Percentiles rank a stretch among this genome's conserved stretches.
Conservation (phyloP, 164 flowering plant genomes). For the Amborella trichopoda region DNA sequence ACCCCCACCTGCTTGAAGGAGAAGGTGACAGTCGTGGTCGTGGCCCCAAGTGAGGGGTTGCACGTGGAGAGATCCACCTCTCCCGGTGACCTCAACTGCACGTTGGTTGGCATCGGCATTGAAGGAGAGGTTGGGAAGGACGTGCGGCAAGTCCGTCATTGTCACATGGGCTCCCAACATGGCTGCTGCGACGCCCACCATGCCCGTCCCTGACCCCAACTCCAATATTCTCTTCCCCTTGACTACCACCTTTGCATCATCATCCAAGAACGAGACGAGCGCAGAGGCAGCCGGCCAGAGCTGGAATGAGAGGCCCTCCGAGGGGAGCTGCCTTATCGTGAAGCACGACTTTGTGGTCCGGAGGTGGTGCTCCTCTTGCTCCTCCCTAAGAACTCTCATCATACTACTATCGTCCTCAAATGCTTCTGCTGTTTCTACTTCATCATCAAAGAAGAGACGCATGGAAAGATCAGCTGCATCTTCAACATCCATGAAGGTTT, state of each 20-base stretch:
- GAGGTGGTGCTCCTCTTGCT: constrained; percentile 20
- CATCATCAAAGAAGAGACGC: no score
- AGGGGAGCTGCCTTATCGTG: constrained; percentile 55
- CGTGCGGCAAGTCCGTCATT: constrained; percentile 82
- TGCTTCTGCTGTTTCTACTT: no score
- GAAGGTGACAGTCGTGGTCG: constrained; percentile 16
- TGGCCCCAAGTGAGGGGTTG: constrained; percentile 71
- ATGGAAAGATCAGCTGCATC: no score
- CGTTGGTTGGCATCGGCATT: constrained; percentile 43
- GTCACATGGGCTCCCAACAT: constrained; percentile 52
- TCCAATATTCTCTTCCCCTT: constrained; percentile 48
- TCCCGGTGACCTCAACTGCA: constrained; percentile 15
- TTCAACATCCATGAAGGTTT: no score
- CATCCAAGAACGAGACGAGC: constrained; percentile 59
- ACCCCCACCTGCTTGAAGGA: constrained; percentile 26
- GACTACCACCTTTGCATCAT: constrained; percentile 4
- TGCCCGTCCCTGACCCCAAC: constrained; percentile 92
- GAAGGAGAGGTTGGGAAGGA: constrained; percentile 53
- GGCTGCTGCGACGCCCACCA: constrained; percentile 82
- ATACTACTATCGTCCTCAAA: no score
- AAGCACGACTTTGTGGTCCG: constrained; percentile 36
- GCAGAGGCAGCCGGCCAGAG: constrained; percentile 95
- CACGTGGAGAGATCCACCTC: constrained; percentile 30
- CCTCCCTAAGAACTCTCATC: no score
- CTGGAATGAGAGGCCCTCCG: constrained; percentile 82